Conservation (phyloP, 2,329 filamentous ascomycete species). For the Cordyceps farinosa region DNA sequence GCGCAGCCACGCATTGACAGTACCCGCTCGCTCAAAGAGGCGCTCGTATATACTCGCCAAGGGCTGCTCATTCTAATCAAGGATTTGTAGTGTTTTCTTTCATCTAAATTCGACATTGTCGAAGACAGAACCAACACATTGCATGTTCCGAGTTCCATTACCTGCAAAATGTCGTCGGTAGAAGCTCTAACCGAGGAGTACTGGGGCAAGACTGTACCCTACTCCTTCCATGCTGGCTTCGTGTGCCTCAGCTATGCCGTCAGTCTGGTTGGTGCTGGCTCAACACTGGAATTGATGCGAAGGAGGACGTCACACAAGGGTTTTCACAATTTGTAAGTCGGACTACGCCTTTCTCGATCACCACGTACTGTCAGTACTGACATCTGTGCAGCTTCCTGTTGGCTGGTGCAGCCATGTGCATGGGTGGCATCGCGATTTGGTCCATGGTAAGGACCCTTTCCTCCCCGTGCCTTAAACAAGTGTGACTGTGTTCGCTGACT, state of each 20-base stretch:
- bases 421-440: conserved; percentile 74
- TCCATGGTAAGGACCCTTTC: conserved; percentile 51
- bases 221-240: conserved; percentile 55
- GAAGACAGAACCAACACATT: background rate
- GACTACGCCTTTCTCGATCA: background rate
- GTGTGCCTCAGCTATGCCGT: conserved; percentile 72
- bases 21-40: background rate
- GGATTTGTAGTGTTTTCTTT: background rate
- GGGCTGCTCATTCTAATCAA: background rate
- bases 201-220: conserved; percentile 44
- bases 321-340: conserved; percentile 62
- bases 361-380: background rate
- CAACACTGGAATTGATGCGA: conserved; percentile 79
- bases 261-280: conserved; percentile 71
- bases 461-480: too few relatives aligned
- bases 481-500: background rate
- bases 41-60: conserved; percentile 6
- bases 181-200: conserved; percentile 38
- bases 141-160: background rate
- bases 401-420: conserved; percentile 60
- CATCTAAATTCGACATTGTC: background rate
- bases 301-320: conserved; percentile 67
- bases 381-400: conserved; percentile 52
- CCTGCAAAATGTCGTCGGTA: conserved; percentile 7
- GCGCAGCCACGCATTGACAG: background rate